Evolutionary conservation across 2,329 filamentous ascomycete species (phyloP), one percentile per base, ranked within the genome.

Genomic region (Stenocarpella maydis): DNA sequence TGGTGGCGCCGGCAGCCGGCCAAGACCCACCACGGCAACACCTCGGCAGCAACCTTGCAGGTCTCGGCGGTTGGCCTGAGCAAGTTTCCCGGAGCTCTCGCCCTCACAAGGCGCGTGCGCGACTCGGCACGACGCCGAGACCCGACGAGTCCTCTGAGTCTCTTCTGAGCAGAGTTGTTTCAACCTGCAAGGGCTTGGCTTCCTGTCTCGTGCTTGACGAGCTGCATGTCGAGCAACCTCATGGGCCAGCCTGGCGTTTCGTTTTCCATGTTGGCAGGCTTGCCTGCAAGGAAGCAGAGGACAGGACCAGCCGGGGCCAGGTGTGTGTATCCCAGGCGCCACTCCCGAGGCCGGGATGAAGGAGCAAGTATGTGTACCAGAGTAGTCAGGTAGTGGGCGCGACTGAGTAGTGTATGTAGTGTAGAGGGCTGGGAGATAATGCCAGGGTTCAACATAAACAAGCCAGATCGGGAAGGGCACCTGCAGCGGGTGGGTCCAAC

Each of bases 61-160:
- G 26, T n/a, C n/a, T n/a, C n/a, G n/a, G n/a, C n/a, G n/a, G 26
- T 24, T 50, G 50, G 15, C 28, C 31, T 67, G 65, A 67, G 65
- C 65, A 67, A 67, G 65, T 67, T 67, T 67, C 61, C 47, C 60
- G 24, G 61, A 43, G 47, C 21, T 37, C 28, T 19, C 39, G 28
- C 4, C 24, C 12, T 37, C 34, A 12, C 34, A 12, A 37, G 19
- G 58, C 41, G 47, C 43, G 58, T 63, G 58, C 58, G 39, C 58
- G 58, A 63, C 58, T 63, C 58, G 14, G 24, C 58, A 63, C 41
- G 34, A 37, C 41, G 37, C 41, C 19, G 58, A 63, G 41, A 49
- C 24, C 26, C 9, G 14, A 14, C 10, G 9, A 24, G 5, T 26
- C 4, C n/a, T 26, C 24, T 43, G 9, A 6, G 19, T 21, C 24